Evolutionary conservation across 129 eudicot genomes (phyloP).

Genomic region (Centella asiatica): DNA sequence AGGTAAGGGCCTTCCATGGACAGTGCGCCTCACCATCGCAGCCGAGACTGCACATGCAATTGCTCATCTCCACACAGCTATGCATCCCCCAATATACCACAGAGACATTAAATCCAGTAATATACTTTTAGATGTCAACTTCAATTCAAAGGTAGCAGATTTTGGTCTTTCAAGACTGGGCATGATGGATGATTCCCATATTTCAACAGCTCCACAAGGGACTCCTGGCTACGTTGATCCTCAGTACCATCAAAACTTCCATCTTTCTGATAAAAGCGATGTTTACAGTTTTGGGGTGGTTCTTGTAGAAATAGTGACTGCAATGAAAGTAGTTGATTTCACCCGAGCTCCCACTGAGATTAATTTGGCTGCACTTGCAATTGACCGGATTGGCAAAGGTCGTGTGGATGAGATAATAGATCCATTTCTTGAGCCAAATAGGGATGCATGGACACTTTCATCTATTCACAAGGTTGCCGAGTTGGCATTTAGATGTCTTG

Average conservation of each 20-base stretch:
- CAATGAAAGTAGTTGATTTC: conserved; percentile 84
- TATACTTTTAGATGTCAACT: conserved; percentile 65
- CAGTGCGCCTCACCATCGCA: conserved; percentile 63
- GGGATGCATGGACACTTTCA: conserved; percentile 78
- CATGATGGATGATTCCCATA: conserved; percentile 69
- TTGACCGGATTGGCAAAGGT: conserved; percentile 73
- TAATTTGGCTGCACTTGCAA: conserved; percentile 82
- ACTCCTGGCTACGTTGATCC: conserved; percentile 99
- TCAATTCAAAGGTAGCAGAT: conserved; percentile 81
- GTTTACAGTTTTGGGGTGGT: conserved; percentile 96
- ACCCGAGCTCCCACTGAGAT: conserved; percentile 63
- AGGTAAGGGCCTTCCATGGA: conserved; percentile 89
- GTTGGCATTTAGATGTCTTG: conserved; percentile 90
- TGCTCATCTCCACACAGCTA: conserved; percentile 76
- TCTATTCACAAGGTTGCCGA: conserved; percentile 87
- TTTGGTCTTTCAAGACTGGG: conserved; percentile 95
- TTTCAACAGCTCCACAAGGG: conserved; percentile 97
- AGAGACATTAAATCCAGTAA: conserved; percentile 92
- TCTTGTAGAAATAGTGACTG: conserved; percentile 80
- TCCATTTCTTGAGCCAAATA: conserved; percentile 60
- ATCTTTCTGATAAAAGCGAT: conserved; percentile 91
- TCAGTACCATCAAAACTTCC: conserved; percentile 85
- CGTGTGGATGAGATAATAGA: conserved; percentile 71
- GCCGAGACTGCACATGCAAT: conserved; percentile 84
- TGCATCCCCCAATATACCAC: conserved; percentile 86